These are phyloP conservation scores for Nothophytophthora sp. DNA, from an alignment of 352 stramenopile genomes.

Conservation along the genomic window DNA sequence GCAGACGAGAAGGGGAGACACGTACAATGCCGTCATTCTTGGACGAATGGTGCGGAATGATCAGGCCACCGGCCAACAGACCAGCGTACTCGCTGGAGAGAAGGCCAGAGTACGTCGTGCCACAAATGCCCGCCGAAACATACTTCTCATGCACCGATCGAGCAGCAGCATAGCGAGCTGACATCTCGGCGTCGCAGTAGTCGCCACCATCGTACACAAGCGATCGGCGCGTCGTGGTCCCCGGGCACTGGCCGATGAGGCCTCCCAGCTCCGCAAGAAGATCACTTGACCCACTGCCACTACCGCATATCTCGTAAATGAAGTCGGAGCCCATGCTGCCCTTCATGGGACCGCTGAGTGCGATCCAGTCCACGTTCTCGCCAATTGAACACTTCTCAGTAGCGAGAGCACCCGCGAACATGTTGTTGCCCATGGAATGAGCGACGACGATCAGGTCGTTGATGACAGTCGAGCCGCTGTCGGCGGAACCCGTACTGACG, in stretches of 20 bases:
- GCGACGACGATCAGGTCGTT: constrained; percentile 52
- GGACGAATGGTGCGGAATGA: constrained; percentile 47
- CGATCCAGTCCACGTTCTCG: constrained; percentile 34
- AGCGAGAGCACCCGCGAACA: constrained; percentile 44
- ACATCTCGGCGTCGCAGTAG: constrained; percentile 22
- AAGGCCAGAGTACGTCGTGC: constrained; percentile 38
- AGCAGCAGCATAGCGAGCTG: constrained; percentile 31
- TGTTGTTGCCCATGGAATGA: constrained; percentile 63
- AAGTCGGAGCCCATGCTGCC: constrained; percentile 57
- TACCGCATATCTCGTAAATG: constrained; percentile 33
- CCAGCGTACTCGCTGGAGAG: constrained; percentile 36
- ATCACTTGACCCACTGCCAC: constrained; percentile 12
- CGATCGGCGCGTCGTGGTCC: constrained; percentile 25
- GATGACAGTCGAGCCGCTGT: constrained; percentile 33
- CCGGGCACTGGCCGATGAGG: constrained; percentile 47
- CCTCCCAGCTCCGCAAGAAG: constrained; percentile 21
- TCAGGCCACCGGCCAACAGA: constrained; percentile 27
- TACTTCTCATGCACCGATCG: constrained; percentile 34
- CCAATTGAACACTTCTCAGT: constrained; percentile 45
- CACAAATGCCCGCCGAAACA: constrained; percentile 41
- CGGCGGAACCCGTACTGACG: constrained; percentile 13
- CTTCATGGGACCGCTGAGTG: constrained; percentile 38
- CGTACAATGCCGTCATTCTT: constrained; percentile 58
- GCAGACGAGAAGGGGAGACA: neutral
- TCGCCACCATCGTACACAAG: constrained; percentile 42